A percentile compares a stretch with the other conserved stretches of the same genome.
Conservation (phyloP, 1,284 basidiomycete genomes). For the Meira miltonrushii region DNA sequence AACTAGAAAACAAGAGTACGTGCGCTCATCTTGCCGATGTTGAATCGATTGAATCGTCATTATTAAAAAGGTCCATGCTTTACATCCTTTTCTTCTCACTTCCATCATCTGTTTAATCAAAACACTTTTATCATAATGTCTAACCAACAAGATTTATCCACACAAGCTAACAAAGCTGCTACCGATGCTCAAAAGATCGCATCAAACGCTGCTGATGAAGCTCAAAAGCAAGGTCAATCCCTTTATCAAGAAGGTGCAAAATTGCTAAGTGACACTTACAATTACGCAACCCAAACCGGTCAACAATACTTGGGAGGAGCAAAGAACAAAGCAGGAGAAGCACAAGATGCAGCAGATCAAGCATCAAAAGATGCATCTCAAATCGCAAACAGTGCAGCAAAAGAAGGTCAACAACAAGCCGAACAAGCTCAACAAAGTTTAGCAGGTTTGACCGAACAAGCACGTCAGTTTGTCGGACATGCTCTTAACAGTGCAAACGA, state of each 20-base stretch:
- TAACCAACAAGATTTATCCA: neutral
- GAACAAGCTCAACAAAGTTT: constrained; percentile 14
- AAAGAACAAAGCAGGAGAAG: constrained; percentile 4
- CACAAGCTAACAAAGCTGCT: constrained; percentile 4
- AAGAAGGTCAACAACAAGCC: constrained; percentile 11
- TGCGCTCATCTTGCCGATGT: too few species aligned
- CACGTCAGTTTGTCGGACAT: constrained; percentile 6
- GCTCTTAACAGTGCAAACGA: constrained; percentile 13
- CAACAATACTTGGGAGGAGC: constrained; percentile 6
- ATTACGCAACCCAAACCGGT: constrained; percentile 6
- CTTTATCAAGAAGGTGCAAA: constrained; percentile 14
- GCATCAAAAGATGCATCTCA: constrained; percentile 12
- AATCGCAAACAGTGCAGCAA: constrained; percentile 10
- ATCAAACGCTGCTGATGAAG: neutral
- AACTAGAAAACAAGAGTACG: too few species aligned
- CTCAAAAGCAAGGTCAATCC: constrained; percentile 9
- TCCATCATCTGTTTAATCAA: neutral
- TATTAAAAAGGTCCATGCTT: neutral
- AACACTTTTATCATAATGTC: constrained; percentile 1
- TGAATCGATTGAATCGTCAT: too few species aligned
- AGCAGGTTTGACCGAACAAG: constrained; percentile 12
- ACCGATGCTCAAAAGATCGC: constrained; percentile 10
- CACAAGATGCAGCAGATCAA: constrained; percentile 12
- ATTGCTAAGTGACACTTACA: constrained; percentile 7
- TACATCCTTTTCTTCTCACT: neutral